Evolutionary conservation across 805 yeast species (phyloP).

Genomic region (Limtongia smithiae): DNA sequence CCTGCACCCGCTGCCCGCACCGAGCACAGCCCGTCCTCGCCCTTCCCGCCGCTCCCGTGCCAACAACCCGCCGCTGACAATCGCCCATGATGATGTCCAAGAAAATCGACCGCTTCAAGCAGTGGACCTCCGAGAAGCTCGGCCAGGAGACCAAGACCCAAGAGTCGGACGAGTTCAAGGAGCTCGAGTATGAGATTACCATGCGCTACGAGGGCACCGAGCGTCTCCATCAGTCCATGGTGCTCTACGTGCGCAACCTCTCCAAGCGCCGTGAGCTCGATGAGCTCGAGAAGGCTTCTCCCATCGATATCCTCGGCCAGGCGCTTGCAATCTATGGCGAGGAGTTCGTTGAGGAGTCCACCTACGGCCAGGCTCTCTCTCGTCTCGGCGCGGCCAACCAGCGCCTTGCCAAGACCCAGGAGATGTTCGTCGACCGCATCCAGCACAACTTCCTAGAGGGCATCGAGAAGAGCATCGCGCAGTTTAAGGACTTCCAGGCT

Average conservation of each 20-base stretch:
- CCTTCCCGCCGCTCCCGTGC: no score
- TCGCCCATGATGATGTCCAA: constrained; percentile 22
- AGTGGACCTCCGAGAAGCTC: constrained; percentile 30
- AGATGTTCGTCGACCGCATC: constrained; percentile 27
- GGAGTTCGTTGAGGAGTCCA: constrained; percentile 28
- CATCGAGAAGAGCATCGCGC: constrained; percentile 27
- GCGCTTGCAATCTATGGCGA: constrained; percentile 28
- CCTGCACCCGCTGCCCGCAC: no score
- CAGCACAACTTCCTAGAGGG: constrained; percentile 27
- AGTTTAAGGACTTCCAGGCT: constrained; percentile 26
- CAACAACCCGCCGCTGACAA: no score
- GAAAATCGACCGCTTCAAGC: constrained; percentile 28
- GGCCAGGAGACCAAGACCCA: constrained; percentile 31
- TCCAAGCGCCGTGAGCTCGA: constrained; percentile 31
- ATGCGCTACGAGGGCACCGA: constrained; percentile 30
- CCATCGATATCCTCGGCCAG: constrained; percentile 30
- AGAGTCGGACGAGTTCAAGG: constrained; percentile 30
- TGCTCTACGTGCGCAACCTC: constrained; percentile 26
- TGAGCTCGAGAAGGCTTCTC: constrained; percentile 27
- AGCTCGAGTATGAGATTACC: constrained; percentile 28
- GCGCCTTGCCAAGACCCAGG: constrained; percentile 28
- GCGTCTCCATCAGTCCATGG: constrained; percentile 27
- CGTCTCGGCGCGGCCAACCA: constrained; percentile 29
- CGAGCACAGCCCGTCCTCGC: no score
- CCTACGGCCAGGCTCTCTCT: constrained; percentile 28